Evolutionary conservation across 2,329 filamentous ascomycete genomes (phyloP), one percentile per base, ranked within the genome.

Genomic region (Colletotrichum spaethianum): DNA sequence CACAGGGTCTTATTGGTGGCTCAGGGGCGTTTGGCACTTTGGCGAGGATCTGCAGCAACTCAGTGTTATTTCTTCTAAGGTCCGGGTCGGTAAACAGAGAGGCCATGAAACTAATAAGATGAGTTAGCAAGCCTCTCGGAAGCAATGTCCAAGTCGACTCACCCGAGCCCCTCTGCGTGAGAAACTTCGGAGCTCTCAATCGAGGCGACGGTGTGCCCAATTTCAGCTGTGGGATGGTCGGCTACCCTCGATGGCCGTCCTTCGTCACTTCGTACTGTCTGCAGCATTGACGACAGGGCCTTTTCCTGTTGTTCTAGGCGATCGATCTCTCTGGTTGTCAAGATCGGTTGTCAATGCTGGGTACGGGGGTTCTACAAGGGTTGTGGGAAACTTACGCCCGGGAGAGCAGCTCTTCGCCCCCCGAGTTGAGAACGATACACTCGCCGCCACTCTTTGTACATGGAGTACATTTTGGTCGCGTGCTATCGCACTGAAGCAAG

Each of bases 361-460:
- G 31, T 33, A 7, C 18, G 3, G 20, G 12, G 53, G 11, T 38
- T 56, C 31, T 31, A 18, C 18, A 33, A 33, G 7, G 23, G 8
- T 38, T 7, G 18, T 31, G 31, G 18, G 20, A 14, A 23, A 50
- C 73, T 20, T 75, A 77, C 70, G 76, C 74, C 67, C 79, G 57
- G 18, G 77, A 74, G n/a, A 80, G 63, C 20, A 74, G 18, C 48
- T 75, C 70, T 14, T 75, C 66, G 9, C 75, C 76, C 23, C 73
- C 75, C 0, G 77, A 64, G 40, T 73, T 75, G 16, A 81, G 65
- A 6, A 79, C 79, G 52, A 80, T 63, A 53, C 80, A 82, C 31
- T 75, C 76, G 16, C 72, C 67, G 1, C 73, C 74, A 40, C 73
- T 76, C 33, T 75, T 78, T 16, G 74, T 67, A 60, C 79, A 82